Conservation (phyloP, 1,139 yeast genomes). For the Taphrina confusa region DNA sequence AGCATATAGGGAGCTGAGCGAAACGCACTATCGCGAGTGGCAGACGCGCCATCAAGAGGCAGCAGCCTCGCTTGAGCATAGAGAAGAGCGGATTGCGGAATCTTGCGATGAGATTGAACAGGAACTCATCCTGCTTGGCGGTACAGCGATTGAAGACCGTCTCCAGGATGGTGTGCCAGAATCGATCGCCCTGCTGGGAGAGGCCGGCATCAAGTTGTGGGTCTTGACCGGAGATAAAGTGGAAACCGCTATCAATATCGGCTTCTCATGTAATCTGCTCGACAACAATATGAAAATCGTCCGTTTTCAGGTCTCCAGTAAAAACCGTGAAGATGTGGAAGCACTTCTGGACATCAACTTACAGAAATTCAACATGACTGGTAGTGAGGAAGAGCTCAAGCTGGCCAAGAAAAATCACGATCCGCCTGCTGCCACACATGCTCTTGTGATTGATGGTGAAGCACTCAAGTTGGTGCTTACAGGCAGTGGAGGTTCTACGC, state of each 20-base stretch:
- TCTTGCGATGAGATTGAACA: slow-evolving; percentile 81
- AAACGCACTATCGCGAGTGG: slow-evolving; percentile 69
- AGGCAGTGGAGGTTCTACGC: slow-evolving; percentile 53
- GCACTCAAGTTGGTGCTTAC: slow-evolving; percentile 73
- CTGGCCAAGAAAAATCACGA: slow-evolving; percentile 69
- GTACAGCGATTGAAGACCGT: slow-evolving; percentile 96
- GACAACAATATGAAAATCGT: slow-evolving; percentile 84
- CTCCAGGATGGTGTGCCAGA: slow-evolving; percentile 96
- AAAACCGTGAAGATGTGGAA: slow-evolving; percentile 54
- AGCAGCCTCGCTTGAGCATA: slow-evolving; percentile 65
- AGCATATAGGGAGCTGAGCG: slow-evolving; percentile 73
- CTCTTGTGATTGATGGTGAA: slow-evolving; percentile 90
- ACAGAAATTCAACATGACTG: slow-evolving; percentile 62
- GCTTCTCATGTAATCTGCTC: slow-evolving; percentile 88
- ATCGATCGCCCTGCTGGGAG: slow-evolving; percentile 75
- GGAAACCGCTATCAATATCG: slow-evolving; percentile 96
- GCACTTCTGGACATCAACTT: slow-evolving; percentile 62
- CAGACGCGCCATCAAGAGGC: slow-evolving; percentile 68
- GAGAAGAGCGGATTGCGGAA: slow-evolving; percentile 76
- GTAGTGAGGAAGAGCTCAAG: slow-evolving; percentile 60
- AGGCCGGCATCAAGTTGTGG: slow-evolving; percentile 96
- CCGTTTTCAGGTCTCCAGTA: slow-evolving; percentile 58
- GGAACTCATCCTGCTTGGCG: slow-evolving; percentile 74
- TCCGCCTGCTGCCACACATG: slow-evolving; percentile 75
- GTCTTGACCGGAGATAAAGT: slow-evolving; percentile 96